Evolutionary conservation across 1,284 basidiomycete species (phyloP), one percentile per base, ranked within the genome.

Genomic region (Ceratobasidium sp.): DNA sequence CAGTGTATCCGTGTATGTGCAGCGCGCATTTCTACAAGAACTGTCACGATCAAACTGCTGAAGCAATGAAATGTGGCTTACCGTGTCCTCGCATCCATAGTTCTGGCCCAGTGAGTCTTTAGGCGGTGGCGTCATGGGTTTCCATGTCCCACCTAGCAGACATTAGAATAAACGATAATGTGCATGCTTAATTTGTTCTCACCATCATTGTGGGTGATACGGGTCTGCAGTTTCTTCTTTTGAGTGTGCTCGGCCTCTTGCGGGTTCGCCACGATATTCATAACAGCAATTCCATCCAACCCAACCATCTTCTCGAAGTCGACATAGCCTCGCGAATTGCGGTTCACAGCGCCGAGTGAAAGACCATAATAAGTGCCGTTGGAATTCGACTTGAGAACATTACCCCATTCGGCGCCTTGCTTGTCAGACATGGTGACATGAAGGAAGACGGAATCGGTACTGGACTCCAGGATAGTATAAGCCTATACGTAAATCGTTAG

Each of bases 241-340:
- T 92, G 91, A 2, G 91, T 91, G 3, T 98, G 83, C 1, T 88
- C 86, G 0, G 96, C 96, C 73, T 95, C 92, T 0, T 89, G 86
- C 0, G 95, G 89, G 83, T 99, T 98, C 17, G 91, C 85, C 2
- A 99, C 96, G 48, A 98, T 84, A 82, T 99, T 99, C 81, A 97
- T 90, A 61, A 99, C 86, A 7, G 96, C 96, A 80, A 99, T 97
- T 0, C 97, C 97, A 84, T 99, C 97, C 67, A 99, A 85, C 1
- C 96, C 97, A 78, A 94, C 91, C 90, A 99, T 94, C 88, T 99
- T 99, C 87, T 99, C 97, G 82, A 99, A 99, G 84, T 99, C 98
- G 64, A 97, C 97, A 82, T 90, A 99, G 17, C 98, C 97, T 0
- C 87, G 84, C 0, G 90, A 86, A 84, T 99, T 93, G 38, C 97